Percentiles rank a stretch among this genome's conserved stretches.
These are phyloP conservation scores for Aspergillus neoniger DNA, from an alignment of 2,329 filamentous ascomycete genomes.

Conservation along the genomic window DNA sequence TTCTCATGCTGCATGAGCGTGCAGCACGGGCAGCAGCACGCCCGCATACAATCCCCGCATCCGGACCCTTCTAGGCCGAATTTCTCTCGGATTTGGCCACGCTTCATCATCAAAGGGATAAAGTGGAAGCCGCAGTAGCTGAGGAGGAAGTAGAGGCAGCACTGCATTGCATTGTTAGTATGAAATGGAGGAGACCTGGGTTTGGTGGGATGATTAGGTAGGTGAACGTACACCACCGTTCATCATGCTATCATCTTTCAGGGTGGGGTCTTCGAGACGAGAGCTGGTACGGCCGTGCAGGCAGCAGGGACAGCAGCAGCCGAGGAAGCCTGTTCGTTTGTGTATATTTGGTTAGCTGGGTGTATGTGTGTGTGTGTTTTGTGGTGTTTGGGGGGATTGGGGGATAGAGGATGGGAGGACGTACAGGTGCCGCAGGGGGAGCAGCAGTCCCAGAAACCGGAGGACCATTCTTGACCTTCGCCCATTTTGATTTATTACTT, in stretches of 20 bases:
- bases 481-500: constrained; percentile 12
- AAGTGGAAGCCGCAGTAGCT: constrained; percentile 34
- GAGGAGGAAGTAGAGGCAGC: constrained; percentile 36
- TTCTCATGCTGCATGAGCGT: constrained; percentile 61
- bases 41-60: constrained; percentile 53
- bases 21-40: constrained; percentile 61
- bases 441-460: constrained; percentile 37
- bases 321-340: constrained; percentile 30
- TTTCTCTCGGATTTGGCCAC: constrained; percentile 55
- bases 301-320: constrained; percentile 33
- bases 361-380: too few relatives aligned
- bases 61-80: constrained; percentile 57
- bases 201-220: too few relatives aligned
- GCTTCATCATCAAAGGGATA: constrained; percentile 56
- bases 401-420: constrained; percentile 8
- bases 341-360: too few relatives aligned
- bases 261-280: constrained; percentile 33
- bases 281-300: constrained; percentile 35
- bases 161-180: constrained; percentile 23
- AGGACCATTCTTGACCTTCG: constrained; percentile 28
- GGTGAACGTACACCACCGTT: constrained; percentile 32
- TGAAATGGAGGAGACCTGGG: background rate
- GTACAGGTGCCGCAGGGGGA: constrained; percentile 35
- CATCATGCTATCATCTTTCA: constrained; percentile 28
- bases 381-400: too few relatives aligned